Evolutionary conservation across 345 rosid genomes (phyloP).

Genomic region (Draba incana): DNA sequence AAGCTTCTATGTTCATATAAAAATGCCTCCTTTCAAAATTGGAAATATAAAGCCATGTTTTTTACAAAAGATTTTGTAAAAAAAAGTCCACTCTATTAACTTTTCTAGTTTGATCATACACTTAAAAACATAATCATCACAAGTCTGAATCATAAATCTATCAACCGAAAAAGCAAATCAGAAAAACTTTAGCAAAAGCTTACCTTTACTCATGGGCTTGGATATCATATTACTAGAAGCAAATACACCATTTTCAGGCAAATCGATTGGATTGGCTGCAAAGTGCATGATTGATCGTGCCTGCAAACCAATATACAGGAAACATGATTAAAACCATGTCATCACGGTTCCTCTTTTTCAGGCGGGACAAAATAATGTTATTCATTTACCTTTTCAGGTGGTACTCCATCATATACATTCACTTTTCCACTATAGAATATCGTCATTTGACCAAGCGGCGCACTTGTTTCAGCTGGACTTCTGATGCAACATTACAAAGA

Average conservation of each 20-base stretch:
- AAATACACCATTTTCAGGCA: constrained; percentile 51
- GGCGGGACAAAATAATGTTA: constrained; percentile 46
- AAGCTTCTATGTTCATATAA: not conserved
- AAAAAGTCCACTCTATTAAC: constrained; percentile 17
- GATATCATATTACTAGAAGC: constrained; percentile 48
- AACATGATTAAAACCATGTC: constrained; percentile 47
- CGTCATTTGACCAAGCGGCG: constrained; percentile 70
- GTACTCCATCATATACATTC: constrained; percentile 82
- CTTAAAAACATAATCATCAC: constrained; percentile 9
- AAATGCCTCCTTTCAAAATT: not conserved
- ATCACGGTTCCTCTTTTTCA: constrained; percentile 42
- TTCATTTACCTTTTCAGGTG: constrained; percentile 79
- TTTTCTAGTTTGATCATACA: constrained; percentile 11
- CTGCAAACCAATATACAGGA: constrained; percentile 62
- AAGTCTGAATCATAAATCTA: constrained; percentile 22
- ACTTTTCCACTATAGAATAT: constrained; percentile 94
- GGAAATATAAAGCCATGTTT: not conserved
- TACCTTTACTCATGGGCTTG: constrained; percentile 61
- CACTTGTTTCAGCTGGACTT: constrained; percentile 52
- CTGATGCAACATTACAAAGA: constrained; percentile 47
- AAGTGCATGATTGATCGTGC: constrained; percentile 82
- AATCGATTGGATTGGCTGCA: constrained; percentile 67
- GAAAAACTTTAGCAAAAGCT: constrained; percentile 35
- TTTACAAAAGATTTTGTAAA: not conserved
- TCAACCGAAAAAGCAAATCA: constrained; percentile 18